Evolutionary conservation across 2,329 filamentous ascomycete genomes (phyloP).

Genomic region (Pseudonectria buxi): DNA sequence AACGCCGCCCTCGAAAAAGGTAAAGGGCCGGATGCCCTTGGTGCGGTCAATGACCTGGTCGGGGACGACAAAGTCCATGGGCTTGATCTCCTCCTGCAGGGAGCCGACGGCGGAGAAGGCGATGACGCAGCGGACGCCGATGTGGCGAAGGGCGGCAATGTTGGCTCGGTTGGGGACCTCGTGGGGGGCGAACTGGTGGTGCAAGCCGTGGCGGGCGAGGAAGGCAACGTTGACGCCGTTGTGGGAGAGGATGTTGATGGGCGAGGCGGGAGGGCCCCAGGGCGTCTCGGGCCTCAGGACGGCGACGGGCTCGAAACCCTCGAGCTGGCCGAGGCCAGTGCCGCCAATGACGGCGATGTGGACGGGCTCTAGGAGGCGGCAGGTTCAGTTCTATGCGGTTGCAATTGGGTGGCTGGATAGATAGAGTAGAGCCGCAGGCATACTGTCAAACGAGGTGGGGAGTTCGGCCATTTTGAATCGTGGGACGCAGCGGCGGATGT

Average conservation of each 20-base stretch:
- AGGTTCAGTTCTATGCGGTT: conserved; percentile 7
- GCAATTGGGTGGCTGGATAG: conserved; percentile 1
- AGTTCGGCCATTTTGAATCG: conserved; percentile 41
- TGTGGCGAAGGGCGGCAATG: conserved; percentile 87
- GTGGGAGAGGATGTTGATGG: conserved; percentile 85
- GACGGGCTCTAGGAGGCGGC: conserved; percentile 49
- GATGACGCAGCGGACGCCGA: conserved; percentile 86
- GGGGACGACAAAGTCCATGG: conserved; percentile 92
- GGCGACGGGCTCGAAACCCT: conserved; percentile 79
- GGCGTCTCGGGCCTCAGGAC: conserved; percentile 71
- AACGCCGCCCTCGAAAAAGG: conserved; percentile 88
- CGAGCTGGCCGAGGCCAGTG: conserved; percentile 82
- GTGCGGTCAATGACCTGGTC: conserved; percentile 97
- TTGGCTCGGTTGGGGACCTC: conserved; percentile 94
- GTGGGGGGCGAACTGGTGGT: conserved; percentile 87
- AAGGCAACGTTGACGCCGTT: conserved; percentile 79
- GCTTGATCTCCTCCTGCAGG: conserved; percentile 85
- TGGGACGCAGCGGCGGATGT: background rate
- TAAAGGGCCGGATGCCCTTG: conserved; percentile 89
- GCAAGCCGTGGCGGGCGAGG: conserved; percentile 80
- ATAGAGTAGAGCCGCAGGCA: conserved; percentile 21
- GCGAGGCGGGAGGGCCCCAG: conserved; percentile 73
- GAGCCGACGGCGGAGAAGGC: conserved; percentile 94
- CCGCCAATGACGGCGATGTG: conserved; percentile 88
- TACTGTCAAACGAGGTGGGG: conserved; percentile 54